Conservation (phyloP, 495 filamentous ascomycete species). For the Tetracladium setigerum region DNA sequence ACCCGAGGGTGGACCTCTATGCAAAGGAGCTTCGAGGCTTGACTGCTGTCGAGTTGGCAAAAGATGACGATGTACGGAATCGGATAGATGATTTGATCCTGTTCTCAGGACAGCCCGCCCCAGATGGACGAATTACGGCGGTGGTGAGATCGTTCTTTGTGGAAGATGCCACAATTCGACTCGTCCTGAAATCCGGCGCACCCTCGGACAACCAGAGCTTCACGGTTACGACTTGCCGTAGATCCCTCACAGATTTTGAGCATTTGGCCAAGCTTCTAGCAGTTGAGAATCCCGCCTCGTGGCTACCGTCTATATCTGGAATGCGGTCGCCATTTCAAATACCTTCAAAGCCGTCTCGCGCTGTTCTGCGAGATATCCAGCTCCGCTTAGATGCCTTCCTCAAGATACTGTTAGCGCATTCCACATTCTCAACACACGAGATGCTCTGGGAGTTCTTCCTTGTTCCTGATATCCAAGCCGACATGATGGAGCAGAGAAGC, state of each 20-base stretch:
- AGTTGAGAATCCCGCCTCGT: slow-evolving; percentile 90
- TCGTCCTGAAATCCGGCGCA: slow-evolving; percentile 90
- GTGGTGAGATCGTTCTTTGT: slow-evolving; percentile 97
- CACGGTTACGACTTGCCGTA: slow-evolving; percentile 87
- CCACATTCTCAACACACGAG: slow-evolving; percentile 94
- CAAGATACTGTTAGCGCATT: slow-evolving; percentile 75
- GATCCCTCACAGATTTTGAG: slow-evolving; percentile 88
- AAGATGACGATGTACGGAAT: slow-evolving; percentile 96
- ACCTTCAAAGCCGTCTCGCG: slow-evolving; percentile 81
- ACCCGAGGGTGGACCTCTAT: slow-evolving; percentile 76
- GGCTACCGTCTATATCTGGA: slow-evolving; percentile 74
- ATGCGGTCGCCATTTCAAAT: slow-evolving; percentile 87
- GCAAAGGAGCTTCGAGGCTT: slow-evolving; percentile 82
- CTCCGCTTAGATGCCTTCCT: slow-evolving; percentile 80
- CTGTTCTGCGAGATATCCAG: slow-evolving; percentile 82
- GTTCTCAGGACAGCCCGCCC: slow-evolving; percentile 60
- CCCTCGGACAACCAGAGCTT: slow-evolving; percentile 59
- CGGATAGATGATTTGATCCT: slow-evolving; percentile 89
- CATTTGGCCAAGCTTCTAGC: slow-evolving; percentile 81
- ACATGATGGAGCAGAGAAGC: slow-evolving; percentile 84
- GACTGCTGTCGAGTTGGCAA: slow-evolving; percentile 93
- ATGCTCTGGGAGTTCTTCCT: slow-evolving; percentile 99
- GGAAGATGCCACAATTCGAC: slow-evolving; percentile 87
- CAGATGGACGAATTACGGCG: slow-evolving; percentile 79
- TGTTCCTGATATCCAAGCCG: slow-evolving; percentile 84